These are phyloP conservation scores for Metschnikowia cubensis DNA, from an alignment of 805 yeast genomes.

Conservation along the genomic window DNA sequence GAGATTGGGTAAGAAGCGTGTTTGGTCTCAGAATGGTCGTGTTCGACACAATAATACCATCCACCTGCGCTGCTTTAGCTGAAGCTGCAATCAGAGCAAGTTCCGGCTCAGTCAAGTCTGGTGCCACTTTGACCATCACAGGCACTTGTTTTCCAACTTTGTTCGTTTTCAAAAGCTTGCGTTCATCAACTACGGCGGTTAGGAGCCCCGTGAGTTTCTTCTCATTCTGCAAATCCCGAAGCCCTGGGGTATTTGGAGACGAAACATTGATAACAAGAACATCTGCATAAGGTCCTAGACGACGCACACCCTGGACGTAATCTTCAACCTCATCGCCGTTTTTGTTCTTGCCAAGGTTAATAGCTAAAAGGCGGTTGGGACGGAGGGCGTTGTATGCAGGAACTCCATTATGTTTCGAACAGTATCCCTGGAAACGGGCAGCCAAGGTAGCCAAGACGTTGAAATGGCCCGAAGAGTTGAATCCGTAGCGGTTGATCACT, in stretches of 20 bases:
- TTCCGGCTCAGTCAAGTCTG: constrained; percentile 81
- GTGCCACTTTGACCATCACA: constrained; percentile 86
- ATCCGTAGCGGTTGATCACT: constrained; percentile 91
- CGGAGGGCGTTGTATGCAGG: constrained; percentile 46
- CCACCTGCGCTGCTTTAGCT: constrained; percentile 71
- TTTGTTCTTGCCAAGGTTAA: constrained; percentile 91
- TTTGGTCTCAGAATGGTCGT: constrained; percentile 86
- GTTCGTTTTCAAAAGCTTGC: constrained; percentile 48
- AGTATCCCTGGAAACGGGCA: constrained; percentile 43
- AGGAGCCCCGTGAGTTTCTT: constrained; percentile 66
- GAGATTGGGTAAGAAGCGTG: constrained; percentile 46
- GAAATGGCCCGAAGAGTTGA: constrained; percentile 86
- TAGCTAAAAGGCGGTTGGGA: constrained; percentile 63
- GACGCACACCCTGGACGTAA: constrained; percentile 77
- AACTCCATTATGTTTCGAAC: constrained; percentile 35
- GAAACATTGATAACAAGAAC: constrained; percentile 88
- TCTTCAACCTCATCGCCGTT: constrained; percentile 86
- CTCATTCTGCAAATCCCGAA: constrained; percentile 80
- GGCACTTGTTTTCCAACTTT: constrained; percentile 59
- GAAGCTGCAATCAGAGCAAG: constrained; percentile 77
- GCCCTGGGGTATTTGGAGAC: constrained; percentile 94
- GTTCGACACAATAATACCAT: constrained; percentile 89
- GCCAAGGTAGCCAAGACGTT: constrained; percentile 66
- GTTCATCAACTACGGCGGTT: constrained; percentile 60
- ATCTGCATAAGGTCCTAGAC: constrained; percentile 82